Evolutionary conservation across 2,329 filamentous ascomycete species (phyloP).

Genomic region (Xylogone sp.): DNA sequence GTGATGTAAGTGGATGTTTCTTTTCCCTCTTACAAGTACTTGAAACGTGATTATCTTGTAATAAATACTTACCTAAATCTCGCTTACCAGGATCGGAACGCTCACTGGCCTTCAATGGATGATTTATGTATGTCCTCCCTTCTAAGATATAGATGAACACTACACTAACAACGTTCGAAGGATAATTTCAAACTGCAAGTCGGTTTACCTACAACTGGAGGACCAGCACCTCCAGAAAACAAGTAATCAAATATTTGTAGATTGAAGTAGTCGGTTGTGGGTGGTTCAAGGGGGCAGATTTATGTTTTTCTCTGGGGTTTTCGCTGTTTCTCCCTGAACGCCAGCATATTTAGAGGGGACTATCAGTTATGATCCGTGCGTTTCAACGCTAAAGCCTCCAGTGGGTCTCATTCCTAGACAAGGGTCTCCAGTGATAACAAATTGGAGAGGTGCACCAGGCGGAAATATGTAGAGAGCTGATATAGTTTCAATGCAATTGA

Average conservation of each 20-base stretch:
- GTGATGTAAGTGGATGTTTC: constrained; percentile 63
- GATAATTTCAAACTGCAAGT: constrained; percentile 90
- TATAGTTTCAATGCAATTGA: too few species aligned
- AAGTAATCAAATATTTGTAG: too few species aligned
- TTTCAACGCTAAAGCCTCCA: too few species aligned
- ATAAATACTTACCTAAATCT: neutral
- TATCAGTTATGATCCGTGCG: too few species aligned
- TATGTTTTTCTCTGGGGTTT: too few species aligned
- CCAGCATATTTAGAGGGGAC: too few species aligned
- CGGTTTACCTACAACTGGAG: constrained; percentile 80
- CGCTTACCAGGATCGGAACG: constrained; percentile 28
- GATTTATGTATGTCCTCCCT: constrained; percentile 63
- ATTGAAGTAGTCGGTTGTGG: constrained; percentile 23
- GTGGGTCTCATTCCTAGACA: too few species aligned
- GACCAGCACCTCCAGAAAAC: constrained; percentile 29
- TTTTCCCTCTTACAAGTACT: constrained; percentile 56
- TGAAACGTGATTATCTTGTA: neutral
- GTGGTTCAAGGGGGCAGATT: too few species aligned
- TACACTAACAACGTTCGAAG: constrained; percentile 31
- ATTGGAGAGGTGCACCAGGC: too few species aligned
- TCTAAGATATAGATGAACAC: constrained; percentile 3
- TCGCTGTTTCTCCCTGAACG: too few species aligned
- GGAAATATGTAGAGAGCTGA: too few species aligned
- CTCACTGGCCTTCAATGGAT: constrained; percentile 85
- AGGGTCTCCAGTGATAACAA: too few species aligned